Percentiles rank a stretch among this genome's conserved stretches.
phyloP scores from a whole-genome alignment of 768 basidiomycete genomes.

The Rhizopogon rudus region DNA sequence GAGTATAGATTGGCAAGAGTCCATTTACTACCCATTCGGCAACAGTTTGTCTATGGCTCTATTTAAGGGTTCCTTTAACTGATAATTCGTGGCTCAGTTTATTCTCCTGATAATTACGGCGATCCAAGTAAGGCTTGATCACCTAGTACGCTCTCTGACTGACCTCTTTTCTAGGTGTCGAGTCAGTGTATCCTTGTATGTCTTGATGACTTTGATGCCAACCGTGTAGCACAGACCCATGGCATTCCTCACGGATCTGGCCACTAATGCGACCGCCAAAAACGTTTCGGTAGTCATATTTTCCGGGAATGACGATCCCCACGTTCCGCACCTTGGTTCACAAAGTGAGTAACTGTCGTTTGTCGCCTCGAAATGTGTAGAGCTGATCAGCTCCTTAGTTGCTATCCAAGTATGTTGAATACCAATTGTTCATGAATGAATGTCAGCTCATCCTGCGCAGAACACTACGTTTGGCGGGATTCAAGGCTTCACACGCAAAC shows the following conservation, averaged over 20 bases:
- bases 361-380: not conserved
- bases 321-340: slow-evolving; percentile 57
- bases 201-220: not conserved
- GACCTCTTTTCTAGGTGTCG: slow-evolving; percentile 21
- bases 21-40: slow-evolving; percentile 32
- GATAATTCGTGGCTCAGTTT: slow-evolving; percentile 10
- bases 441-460: slow-evolving; percentile 24
- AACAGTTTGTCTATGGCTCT: slow-evolving; percentile 15
- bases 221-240: slow-evolving; percentile 41
- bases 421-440: not conserved
- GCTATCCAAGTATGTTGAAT: slow-evolving; percentile 43
- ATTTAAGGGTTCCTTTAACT: not conserved
- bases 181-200: slow-evolving; percentile 20
- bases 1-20: slow-evolving; percentile 41
- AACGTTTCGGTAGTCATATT: slow-evolving; percentile 51
- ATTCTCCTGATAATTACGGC: not conserved
- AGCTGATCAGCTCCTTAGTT: slow-evolving; percentile 30
- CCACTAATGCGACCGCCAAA: slow-evolving; percentile 53
- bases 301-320: slow-evolving; percentile 67
- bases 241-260: slow-evolving; percentile 60
- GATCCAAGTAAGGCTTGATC: slow-evolving; percentile 28
- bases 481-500: slow-evolving; percentile 66
- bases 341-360: slow-evolving; percentile 39
- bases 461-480: slow-evolving; percentile 79
- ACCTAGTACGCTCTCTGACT: not conserved